Base-by-base conservation (phyloP, 805 yeast species). In the Pachysolen tannophilus region DNA sequence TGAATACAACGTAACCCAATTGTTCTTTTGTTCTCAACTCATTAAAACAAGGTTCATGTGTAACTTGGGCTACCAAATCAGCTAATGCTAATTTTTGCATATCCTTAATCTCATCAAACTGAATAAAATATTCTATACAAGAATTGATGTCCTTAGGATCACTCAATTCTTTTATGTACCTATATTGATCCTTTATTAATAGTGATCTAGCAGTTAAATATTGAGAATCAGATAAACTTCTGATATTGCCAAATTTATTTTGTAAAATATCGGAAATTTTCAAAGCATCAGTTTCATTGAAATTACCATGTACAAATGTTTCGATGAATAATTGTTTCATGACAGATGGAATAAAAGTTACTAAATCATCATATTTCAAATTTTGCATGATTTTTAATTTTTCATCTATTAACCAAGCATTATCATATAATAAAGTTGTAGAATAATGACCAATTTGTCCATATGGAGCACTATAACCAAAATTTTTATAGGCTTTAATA, bases 1-100 rank as follows among this genome's bases (percentile, higher is more conserved):
- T 77, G 52, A 85, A 86, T 0, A 90, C 98, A 43, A 90, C 87
- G 50, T 90, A 90, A 2, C 98, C 98, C 21, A 90, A 67, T 56
- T 92, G 97, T 60, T 90, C 97, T 48, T 85, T 81, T 6, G 98
- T 90, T 57, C 98, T 73, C 39, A 90, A 67, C 43, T 82, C 82
- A 50, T 85, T 80, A 58, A 90, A 92, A 39, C 90, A 82, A 4
- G 96, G 97, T 53, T 90, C 97, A 45, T 72, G 75, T 33, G 82
- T 63, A 43, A 87, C 69, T 42, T 83, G 90, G 0, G 82, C 72
- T 31, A 85, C 57, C 34, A 90, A 58, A 33, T 80, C 85, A 9
- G 82, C 67, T 36, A 71, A 50, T 1, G 78, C 70, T 30, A 75
- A 60, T 6, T 56, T 46, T 30, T 54, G 58, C n/a, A 49, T 35